These are phyloP conservation scores for Physcomitrium patens DNA, from an alignment of 225 moss, liverwort and hornwort genomes.

Conservation along the genomic window DNA sequence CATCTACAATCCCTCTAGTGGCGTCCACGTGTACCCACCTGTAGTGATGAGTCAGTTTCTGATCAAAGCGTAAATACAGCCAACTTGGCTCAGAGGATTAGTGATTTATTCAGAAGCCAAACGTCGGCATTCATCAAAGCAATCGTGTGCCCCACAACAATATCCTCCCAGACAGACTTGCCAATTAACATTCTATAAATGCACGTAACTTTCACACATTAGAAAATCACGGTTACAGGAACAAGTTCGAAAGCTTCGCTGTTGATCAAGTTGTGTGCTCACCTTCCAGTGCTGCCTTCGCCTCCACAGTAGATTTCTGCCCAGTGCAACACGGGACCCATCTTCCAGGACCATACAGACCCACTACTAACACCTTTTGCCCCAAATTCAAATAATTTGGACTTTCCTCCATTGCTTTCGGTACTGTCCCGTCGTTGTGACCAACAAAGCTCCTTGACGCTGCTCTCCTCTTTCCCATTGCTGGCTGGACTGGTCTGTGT, in stretches of 20 bases:
- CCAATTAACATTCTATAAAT: neutral
- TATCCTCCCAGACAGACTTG: neutral
- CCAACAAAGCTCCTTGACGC: constrained; percentile 29
- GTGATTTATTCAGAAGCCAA: neutral
- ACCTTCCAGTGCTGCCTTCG: constrained; percentile 62
- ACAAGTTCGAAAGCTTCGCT: constrained; percentile 23
- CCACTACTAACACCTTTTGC: constrained; percentile 53
- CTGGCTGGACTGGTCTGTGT: constrained; percentile 15
- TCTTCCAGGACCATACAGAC: constrained; percentile 73
- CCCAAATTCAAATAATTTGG: constrained; percentile 37
- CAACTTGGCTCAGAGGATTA: constrained; percentile 15
- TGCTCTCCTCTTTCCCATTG: constrained; percentile 30
- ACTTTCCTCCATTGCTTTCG: constrained; percentile 35
- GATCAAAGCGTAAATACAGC: constrained; percentile 20
- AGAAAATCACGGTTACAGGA: constrained; percentile 14
- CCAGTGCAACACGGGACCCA: constrained; percentile 88
- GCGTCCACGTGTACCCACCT: constrained; percentile 96
- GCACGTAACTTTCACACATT: constrained; percentile 5
- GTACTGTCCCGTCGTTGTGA: constrained; percentile 10
- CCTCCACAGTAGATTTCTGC: constrained; percentile 82
- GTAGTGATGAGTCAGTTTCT: constrained; percentile 35
- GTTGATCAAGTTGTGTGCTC: constrained; percentile 29
- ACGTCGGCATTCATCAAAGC: constrained; percentile 4
- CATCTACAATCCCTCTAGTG: constrained; percentile 80
- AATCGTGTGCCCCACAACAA: neutral